Evolutionary conservation across 1,139 yeast species (phyloP).

Genomic region (Torulaspora pretoriensis): DNA sequence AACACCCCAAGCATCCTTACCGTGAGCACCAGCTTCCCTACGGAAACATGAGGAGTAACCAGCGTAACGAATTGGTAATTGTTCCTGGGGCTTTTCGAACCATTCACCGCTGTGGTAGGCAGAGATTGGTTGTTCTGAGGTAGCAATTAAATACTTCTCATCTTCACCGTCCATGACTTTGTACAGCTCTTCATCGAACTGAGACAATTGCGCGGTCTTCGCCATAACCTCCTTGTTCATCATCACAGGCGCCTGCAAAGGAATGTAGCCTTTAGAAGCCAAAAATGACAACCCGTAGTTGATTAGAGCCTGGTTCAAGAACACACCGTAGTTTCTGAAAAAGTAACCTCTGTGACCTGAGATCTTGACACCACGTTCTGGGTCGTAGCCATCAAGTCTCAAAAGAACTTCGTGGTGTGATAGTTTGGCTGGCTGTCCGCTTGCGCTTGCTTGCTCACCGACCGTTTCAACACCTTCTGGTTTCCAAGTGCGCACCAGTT

Average conservation of each 20-base stretch:
- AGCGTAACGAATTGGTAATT: conserved; percentile 91
- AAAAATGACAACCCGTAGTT: conserved; percentile 90
- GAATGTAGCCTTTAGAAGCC: conserved; percentile 73
- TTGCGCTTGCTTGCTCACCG: conserved; percentile 63
- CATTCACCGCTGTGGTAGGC: conserved; percentile 98
- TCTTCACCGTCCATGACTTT: conserved; percentile 96
- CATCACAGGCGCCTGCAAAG: conserved; percentile 98
- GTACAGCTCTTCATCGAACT: conserved; percentile 96
- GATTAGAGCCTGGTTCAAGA: conserved; percentile 94
- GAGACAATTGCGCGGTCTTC: conserved; percentile 95
- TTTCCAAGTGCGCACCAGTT: conserved; percentile 79
- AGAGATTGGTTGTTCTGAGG: conserved; percentile 98
- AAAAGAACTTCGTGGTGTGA: conserved; percentile 95
- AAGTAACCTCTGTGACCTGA: conserved; percentile 99
- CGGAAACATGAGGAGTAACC: conserved; percentile 98
- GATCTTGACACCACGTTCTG: conserved; percentile 96
- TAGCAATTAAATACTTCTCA: conserved; percentile 95
- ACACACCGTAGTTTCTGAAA: conserved; percentile 91
- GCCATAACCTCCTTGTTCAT: conserved; percentile 99
- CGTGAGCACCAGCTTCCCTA: conserved; percentile 99
- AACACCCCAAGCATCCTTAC: conserved; percentile 99
- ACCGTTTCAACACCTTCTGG: conserved; percentile 60
- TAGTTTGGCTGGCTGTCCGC: conserved; percentile 70
- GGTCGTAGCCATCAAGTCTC: conserved; percentile 95
- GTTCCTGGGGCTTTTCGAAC: conserved; percentile 97